These are phyloP conservation scores for Exophiala lecanii-corni DNA, from an alignment of 2,329 filamentous ascomycete species.

Conservation along the genomic window DNA sequence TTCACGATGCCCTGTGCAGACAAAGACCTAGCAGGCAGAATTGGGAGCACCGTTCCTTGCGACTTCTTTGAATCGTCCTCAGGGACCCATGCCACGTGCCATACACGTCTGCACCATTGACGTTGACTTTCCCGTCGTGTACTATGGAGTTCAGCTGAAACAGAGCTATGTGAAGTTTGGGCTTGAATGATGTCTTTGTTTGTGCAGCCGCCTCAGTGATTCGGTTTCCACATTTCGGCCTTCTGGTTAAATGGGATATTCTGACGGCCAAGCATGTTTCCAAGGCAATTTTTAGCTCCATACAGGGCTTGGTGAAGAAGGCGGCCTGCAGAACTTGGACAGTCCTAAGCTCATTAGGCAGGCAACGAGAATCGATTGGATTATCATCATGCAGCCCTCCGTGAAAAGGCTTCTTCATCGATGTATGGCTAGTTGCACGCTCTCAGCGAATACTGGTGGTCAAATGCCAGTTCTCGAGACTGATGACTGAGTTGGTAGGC, in stretches of 20 bases:
- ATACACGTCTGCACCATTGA: too few relatives aligned
- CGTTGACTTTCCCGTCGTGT: too few relatives aligned
- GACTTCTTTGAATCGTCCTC: too few relatives aligned
- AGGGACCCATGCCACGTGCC: too few relatives aligned
- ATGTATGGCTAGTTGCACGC: constrained; percentile 23
- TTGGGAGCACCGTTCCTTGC: too few relatives aligned
- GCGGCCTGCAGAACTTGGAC: constrained; percentile 27
- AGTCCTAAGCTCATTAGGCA: constrained; percentile 22
- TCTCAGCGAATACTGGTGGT: constrained; percentile 22
- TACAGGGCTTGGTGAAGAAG: constrained; percentile 22
- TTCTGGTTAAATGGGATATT: constrained; percentile 11
- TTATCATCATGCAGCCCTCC: constrained; percentile 23
- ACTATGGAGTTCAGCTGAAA: constrained; percentile 18
- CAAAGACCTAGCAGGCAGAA: too few relatives aligned
- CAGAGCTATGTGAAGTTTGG: constrained; percentile 14
- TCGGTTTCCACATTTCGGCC: constrained; percentile 16
- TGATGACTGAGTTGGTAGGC: constrained; percentile 22
- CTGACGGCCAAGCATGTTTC: constrained; percentile 17
- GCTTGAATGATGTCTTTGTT: constrained; percentile 22
- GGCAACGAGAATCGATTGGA: constrained; percentile 23
- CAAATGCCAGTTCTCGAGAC: constrained; percentile 21
- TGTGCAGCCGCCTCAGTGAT: constrained; percentile 15
- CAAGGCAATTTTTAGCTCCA: constrained; percentile 25
- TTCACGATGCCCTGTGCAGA: too few relatives aligned
- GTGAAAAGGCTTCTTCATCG: constrained; percentile 21